phyloP scores from a whole-genome alignment of 306 rosid species.

The Sicyos edulis region DNA sequence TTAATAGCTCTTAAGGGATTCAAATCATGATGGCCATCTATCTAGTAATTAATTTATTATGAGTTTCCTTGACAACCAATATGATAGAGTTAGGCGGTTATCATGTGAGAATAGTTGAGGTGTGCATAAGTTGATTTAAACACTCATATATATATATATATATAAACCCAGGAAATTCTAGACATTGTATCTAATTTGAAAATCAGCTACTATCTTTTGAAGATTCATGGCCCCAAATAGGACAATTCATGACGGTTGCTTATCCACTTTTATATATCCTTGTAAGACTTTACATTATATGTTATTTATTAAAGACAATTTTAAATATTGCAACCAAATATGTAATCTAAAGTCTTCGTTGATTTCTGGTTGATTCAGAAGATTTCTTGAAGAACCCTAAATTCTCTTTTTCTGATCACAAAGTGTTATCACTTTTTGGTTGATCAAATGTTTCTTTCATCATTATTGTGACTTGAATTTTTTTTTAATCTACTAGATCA shows the following conservation, averaged over 20 bases:
- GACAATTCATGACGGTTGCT: too few relatives aligned
- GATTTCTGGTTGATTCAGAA: background rate
- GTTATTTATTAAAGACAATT: background rate
- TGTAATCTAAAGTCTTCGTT: background rate
- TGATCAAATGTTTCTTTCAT: background rate
- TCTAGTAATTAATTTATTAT: too few relatives aligned
- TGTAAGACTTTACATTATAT: background rate
- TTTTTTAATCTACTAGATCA: background rate
- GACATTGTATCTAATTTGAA: too few relatives aligned
- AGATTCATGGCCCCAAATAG: too few relatives aligned
- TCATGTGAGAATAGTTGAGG: too few relatives aligned
- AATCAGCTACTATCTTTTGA: too few relatives aligned
- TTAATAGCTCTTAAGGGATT: background rate
- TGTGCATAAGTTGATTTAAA: too few relatives aligned
- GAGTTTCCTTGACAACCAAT: too few relatives aligned
- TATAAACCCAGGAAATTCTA: too few relatives aligned
- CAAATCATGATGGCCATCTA: too few relatives aligned
- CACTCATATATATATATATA: too few relatives aligned
- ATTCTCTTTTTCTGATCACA: background rate
- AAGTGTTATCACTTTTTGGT: background rate
- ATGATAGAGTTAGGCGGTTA: too few relatives aligned
- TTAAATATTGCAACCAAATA: slow-evolving; percentile 8
- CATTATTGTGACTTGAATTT: background rate
- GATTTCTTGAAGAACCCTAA: background rate
- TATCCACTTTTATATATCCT: background rate